Percentiles rank a stretch among this genome's conserved stretches.
Evolutionary conservation across 1,284 basidiomycete species (phyloP).

Genomic region (Phellinidium pouzarii): DNA sequence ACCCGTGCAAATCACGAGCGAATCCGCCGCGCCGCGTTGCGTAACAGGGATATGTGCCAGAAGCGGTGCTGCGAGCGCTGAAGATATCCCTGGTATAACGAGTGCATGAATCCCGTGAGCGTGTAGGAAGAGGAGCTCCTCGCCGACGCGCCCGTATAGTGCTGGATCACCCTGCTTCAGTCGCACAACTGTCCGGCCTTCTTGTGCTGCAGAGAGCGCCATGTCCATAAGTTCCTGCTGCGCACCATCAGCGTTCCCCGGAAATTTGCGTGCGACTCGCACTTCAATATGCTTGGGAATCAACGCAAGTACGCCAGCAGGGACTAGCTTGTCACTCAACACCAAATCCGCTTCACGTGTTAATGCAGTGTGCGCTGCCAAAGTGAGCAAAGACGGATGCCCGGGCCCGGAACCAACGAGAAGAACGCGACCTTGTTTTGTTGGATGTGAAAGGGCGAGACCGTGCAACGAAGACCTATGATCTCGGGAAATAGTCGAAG

Average conservation of each 20-base stretch:
- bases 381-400: constrained; percentile 86
- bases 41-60: constrained; percentile 91
- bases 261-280: constrained; percentile 92
- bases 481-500: constrained; percentile 19
- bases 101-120: constrained; percentile 76
- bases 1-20: constrained; percentile 81
- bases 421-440: constrained; percentile 62
- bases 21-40: constrained; percentile 90
- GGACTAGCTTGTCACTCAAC: constrained; percentile 37
- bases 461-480: constrained; percentile 16
- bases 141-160: constrained; percentile 90
- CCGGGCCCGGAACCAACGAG: constrained; percentile 94
- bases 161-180: constrained; percentile 95
- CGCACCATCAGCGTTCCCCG: constrained; percentile 92
- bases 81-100: constrained; percentile 86
- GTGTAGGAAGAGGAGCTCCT: constrained; percentile 91
- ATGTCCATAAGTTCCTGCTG: constrained; percentile 92
- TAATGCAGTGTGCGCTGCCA: constrained; percentile 78
- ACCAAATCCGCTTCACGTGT: constrained; percentile 76
- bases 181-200: constrained; percentile 82
- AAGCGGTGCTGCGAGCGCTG: constrained; percentile 83
- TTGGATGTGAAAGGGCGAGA: constrained; percentile 28
- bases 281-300: constrained; percentile 70
- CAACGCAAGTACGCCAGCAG: constrained; percentile 77
- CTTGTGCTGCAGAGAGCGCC: constrained; percentile 73